A percentile compares a stretch with the other conserved stretches of the same genome.
phyloP scores from a whole-genome alignment of 2,329 filamentous ascomycete species.

The Aspergillus eucalypticola region DNA sequence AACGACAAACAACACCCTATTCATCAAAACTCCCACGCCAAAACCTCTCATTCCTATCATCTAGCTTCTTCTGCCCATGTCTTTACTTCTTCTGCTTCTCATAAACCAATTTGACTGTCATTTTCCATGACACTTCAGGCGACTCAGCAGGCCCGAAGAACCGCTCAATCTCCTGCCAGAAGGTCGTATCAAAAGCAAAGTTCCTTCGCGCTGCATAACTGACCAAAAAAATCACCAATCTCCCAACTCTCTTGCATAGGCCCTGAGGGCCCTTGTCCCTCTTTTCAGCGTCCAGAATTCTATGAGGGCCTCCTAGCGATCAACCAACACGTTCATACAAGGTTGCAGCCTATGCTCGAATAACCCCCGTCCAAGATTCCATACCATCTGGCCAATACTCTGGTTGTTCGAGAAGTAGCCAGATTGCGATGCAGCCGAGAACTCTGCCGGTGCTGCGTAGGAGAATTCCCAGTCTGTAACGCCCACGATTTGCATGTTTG shows the following conservation, averaged over 20 bases:
- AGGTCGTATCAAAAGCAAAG: slow-evolving; percentile 15
- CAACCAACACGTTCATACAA: slow-evolving; percentile 18
- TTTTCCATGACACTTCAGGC: neutral
- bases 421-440: slow-evolving; percentile 20
- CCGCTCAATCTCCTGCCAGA: slow-evolving; percentile 12
- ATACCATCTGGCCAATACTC: slow-evolving; percentile 25
- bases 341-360: slow-evolving; percentile 19
- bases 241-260: slow-evolving; percentile 18
- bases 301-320: slow-evolving; percentile 18
- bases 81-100: neutral
- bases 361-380: slow-evolving; percentile 18
- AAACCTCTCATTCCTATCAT: neutral
- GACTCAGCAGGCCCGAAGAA: slow-evolving; percentile 5
- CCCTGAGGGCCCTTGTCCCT: slow-evolving; percentile 19
- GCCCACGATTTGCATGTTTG: slow-evolving; percentile 13
- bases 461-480: slow-evolving; percentile 30
- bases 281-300: slow-evolving; percentile 1
- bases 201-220: slow-evolving; percentile 12
- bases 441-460: slow-evolving; percentile 25
- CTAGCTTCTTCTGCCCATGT: neutral
- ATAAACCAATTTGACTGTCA: neutral
- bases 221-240: slow-evolving; percentile 13
- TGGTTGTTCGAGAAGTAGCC: slow-evolving; percentile 26
- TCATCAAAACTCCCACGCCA: neutral
- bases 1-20: too few relatives aligned